A percentile compares a stretch with the other conserved stretches of the same genome.
These are phyloP conservation scores for Hymenoscyphus fructigenus DNA, from an alignment of 2,329 filamentous ascomycete genomes.

Conservation along the genomic window DNA sequence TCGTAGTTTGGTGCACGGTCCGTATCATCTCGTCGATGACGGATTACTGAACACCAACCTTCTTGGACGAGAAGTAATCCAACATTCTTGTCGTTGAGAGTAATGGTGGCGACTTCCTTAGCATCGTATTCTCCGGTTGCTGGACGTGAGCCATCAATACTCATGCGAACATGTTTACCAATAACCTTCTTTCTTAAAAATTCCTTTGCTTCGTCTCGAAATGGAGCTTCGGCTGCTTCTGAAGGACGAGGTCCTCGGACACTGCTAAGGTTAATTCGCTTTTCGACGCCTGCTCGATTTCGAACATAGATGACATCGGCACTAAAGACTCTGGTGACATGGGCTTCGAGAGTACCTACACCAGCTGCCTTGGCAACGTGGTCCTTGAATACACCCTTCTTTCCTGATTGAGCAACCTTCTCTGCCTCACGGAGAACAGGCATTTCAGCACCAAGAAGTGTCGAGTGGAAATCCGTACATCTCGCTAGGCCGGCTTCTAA, in stretches of 20 bases:
- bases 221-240: slow-evolving; percentile 84
- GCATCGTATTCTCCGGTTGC: slow-evolving; percentile 90
- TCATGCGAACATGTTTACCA: slow-evolving; percentile 90
- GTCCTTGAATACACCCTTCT: slow-evolving; percentile 77
- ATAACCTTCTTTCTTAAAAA: slow-evolving; percentile 92
- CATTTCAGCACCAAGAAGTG: slow-evolving; percentile 88
- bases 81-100: slow-evolving; percentile 81
- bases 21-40: slow-evolving; percentile 91
- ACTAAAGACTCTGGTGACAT: slow-evolving; percentile 80
- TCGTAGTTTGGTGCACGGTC: slow-evolving; percentile 95
- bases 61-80: slow-evolving; percentile 84
- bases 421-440: slow-evolving; percentile 80
- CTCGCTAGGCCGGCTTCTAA: slow-evolving; percentile 85
- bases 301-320: slow-evolving; percentile 87
- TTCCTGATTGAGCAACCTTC: slow-evolving; percentile 74
- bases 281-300: slow-evolving; percentile 81
- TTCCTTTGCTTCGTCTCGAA: slow-evolving; percentile 92
- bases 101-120: slow-evolving; percentile 88
- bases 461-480: slow-evolving; percentile 95
- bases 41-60: slow-evolving; percentile 90
- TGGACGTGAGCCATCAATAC: slow-evolving; percentile 86
- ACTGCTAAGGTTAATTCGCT: slow-evolving; percentile 89
- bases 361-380: slow-evolving; percentile 68
- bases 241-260: slow-evolving; percentile 87
- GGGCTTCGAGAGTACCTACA: slow-evolving; percentile 70